These are phyloP conservation scores for Hericium alpestre DNA, from an alignment of 768 basidiomycete genomes.

Conservation along the genomic window DNA sequence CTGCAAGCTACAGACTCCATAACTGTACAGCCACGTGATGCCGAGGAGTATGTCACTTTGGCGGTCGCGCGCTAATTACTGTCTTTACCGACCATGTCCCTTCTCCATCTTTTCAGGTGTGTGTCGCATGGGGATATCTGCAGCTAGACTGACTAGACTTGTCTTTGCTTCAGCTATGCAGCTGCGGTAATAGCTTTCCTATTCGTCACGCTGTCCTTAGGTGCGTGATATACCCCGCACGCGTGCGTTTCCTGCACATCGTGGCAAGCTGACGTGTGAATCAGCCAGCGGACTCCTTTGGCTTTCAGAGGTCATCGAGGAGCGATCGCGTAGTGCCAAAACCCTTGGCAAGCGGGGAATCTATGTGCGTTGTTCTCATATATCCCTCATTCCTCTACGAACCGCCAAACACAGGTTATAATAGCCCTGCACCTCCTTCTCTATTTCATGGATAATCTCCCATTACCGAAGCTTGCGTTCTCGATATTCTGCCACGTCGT, in stretches of 20 bases:
- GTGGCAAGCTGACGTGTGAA: constrained; percentile 8
- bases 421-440: constrained; percentile 70
- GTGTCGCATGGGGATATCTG: constrained; percentile 8
- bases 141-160: too few species aligned
- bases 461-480: constrained; percentile 62
- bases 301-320: constrained; percentile 91
- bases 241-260: not conserved
- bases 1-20: too few species aligned
- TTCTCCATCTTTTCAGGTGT: constrained; percentile 56
- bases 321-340: constrained; percentile 80
- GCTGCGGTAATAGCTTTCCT: constrained; percentile 70
- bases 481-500: constrained; percentile 77
- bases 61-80: too few species aligned
- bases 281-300: constrained; percentile 89
- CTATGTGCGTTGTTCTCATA: constrained; percentile 48
- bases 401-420: constrained; percentile 44
- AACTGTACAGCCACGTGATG: too few species aligned
- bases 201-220: constrained; percentile 87
- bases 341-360: constrained; percentile 72
- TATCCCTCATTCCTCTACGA: not conserved
- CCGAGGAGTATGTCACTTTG: too few species aligned
- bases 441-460: constrained; percentile 73
- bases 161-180: constrained; percentile 41
- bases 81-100: constrained; percentile 27
- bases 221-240: constrained; percentile 30